A percentile compares a stretch with the other conserved stretches of the same genome.
Evolutionary conservation across 2,329 filamentous ascomycete species (phyloP).

Genomic region (Mycosphaerella sp.): DNA sequence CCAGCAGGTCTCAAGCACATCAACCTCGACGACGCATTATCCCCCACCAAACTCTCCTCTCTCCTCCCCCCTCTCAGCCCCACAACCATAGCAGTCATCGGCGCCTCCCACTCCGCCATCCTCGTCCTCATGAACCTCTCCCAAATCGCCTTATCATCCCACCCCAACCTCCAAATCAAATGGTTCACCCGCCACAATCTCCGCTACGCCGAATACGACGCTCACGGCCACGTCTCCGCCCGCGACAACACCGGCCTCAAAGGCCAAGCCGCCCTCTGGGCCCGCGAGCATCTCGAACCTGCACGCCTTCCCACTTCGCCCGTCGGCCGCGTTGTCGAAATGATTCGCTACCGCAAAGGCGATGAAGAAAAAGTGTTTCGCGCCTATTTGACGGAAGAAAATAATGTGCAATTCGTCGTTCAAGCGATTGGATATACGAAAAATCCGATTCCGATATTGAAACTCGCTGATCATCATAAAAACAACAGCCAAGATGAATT

Average conservation of each 20-base stretch:
- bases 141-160: constrained; percentile 47
- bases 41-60: constrained; percentile 45
- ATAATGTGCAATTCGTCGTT: constrained; percentile 45
- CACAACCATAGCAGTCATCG: constrained; percentile 51
- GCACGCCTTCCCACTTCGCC: constrained; percentile 41
- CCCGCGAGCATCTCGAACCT: constrained; percentile 53
- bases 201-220: constrained; percentile 56
- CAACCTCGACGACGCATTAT: constrained; percentile 52
- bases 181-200: constrained; percentile 58
- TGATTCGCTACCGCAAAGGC: constrained; percentile 41
- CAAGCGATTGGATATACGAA: constrained; percentile 55
- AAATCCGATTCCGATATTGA: constrained; percentile 47
- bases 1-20: constrained; percentile 40
- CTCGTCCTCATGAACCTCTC: constrained; percentile 57
- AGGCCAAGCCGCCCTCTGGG: constrained; percentile 55
- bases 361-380: constrained; percentile 45
- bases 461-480: constrained; percentile 28
- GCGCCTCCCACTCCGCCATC: constrained; percentile 58
- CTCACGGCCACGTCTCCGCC: constrained; percentile 52
- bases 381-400: constrained; percentile 36
- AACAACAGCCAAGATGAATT: constrained; percentile 1
- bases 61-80: constrained; percentile 36
- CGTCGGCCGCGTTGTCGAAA: constrained; percentile 40
- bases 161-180: constrained; percentile 50
- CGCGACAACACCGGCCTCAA: constrained; percentile 62